A percentile compares a stretch with the other conserved stretches of the same genome.
phyloP scores from a whole-genome alignment of 768 basidiomycete species.

The Mrakia gelida region DNA sequence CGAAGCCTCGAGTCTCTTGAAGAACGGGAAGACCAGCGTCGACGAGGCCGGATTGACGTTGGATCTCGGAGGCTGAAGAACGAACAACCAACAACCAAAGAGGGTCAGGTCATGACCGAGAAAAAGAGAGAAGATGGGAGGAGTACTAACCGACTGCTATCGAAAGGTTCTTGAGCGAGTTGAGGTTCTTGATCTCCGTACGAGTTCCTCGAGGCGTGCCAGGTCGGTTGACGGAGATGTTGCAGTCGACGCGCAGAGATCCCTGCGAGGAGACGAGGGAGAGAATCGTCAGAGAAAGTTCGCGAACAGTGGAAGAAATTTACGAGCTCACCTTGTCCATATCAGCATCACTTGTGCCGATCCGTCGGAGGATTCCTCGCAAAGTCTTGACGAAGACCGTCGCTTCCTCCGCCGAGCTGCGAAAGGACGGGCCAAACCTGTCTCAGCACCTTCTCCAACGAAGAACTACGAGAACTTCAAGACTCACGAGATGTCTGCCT shows the following conservation, averaged over 20 bases:
- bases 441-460: not conserved
- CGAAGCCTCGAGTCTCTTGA: slow-evolving; percentile 88
- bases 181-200: slow-evolving; percentile 95
- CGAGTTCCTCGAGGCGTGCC: slow-evolving; percentile 64
- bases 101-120: no score
- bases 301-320: not conserved
- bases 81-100: no score
- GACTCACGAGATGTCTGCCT: slow-evolving; percentile 72
- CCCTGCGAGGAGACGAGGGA: slow-evolving; percentile 54
- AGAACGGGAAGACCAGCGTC: slow-evolving; percentile 49
- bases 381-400: slow-evolving; percentile 77
- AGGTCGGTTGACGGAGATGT: slow-evolving; percentile 76
- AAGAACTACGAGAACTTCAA: no score
- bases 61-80: slow-evolving; percentile 67
- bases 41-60: slow-evolving; percentile 66
- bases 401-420: slow-evolving; percentile 78
- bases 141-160: slow-evolving; percentile 73
- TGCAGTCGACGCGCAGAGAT: slow-evolving; percentile 89
- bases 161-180: slow-evolving; percentile 78
- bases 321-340: slow-evolving; percentile 75
- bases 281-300: not conserved
- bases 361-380: slow-evolving; percentile 71
- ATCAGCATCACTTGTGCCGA: slow-evolving; percentile 88
- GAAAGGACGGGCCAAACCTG: not conserved
- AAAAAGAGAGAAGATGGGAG: no score